A percentile compares a stretch with the other conserved stretches of the same genome.
Evolutionary conservation across 768 basidiomycete species (phyloP).

Genomic region (Boletales sp.): DNA sequence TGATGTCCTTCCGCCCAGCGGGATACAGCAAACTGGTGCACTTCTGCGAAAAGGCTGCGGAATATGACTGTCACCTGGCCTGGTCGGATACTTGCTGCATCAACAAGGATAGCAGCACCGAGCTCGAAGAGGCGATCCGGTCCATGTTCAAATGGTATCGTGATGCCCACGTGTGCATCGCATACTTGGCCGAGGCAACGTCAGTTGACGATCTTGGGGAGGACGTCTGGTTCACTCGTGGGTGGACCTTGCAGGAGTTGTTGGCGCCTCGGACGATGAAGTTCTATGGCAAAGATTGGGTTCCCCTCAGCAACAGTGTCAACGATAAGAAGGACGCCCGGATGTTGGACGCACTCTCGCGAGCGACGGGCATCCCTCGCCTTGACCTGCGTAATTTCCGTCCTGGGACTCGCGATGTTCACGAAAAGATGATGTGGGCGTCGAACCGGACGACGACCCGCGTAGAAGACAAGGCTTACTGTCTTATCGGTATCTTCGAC

Average conservation of each 20-base stretch:
- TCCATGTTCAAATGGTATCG: slow-evolving; percentile 35
- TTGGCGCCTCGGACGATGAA: slow-evolving; percentile 29
- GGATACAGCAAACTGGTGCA: slow-evolving; percentile 25
- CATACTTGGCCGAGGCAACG: slow-evolving; percentile 30
- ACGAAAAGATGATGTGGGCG: slow-evolving; percentile 32
- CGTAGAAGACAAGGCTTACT: slow-evolving; percentile 32
- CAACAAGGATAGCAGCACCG: slow-evolving; percentile 33
- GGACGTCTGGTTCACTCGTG: slow-evolving; percentile 31
- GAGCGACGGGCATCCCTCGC: slow-evolving; percentile 25
- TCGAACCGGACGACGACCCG: slow-evolving; percentile 32
- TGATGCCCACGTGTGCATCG: slow-evolving; percentile 27
- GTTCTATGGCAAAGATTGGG: slow-evolving; percentile 28
- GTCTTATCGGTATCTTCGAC: slow-evolving; percentile 32
- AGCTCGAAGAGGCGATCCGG: slow-evolving; percentile 33
- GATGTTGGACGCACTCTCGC: slow-evolving; percentile 23
- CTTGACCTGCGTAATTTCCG: slow-evolving; percentile 22
- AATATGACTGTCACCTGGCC: slow-evolving; percentile 26
- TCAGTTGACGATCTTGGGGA: slow-evolving; percentile 23
- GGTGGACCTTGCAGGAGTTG: slow-evolving; percentile 30
- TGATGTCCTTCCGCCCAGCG: slow-evolving; percentile 26
- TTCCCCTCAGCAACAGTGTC: slow-evolving; percentile 19
- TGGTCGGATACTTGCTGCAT: slow-evolving; percentile 37
- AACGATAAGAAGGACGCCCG: slow-evolving; percentile 25
- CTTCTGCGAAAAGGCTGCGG: slow-evolving; percentile 26
- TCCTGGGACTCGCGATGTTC: slow-evolving; percentile 23